A percentile compares a stretch with the other conserved stretches of the same genome.
phyloP scores from a whole-genome alignment of 495 filamentous ascomycete genomes.

The Clohesyomyces aquaticus region DNA sequence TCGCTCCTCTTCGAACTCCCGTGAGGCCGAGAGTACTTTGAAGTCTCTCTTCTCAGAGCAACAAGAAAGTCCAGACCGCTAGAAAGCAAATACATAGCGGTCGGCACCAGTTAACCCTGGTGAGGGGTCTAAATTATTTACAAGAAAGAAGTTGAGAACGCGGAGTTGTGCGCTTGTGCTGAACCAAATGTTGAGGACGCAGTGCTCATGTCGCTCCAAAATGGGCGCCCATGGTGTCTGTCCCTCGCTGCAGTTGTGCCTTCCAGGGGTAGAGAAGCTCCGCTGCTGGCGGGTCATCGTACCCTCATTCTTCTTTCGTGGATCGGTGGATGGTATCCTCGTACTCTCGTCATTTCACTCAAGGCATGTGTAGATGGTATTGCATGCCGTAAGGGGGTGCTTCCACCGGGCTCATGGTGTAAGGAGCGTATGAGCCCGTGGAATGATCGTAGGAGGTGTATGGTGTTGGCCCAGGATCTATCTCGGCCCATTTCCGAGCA shows the following conservation, averaged over 20 bases:
- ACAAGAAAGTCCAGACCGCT: constrained; percentile 14
- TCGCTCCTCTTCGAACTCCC: not conserved
- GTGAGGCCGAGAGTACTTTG: not conserved
- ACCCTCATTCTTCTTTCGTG: not conserved
- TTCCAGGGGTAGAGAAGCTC: too few relatives aligned
- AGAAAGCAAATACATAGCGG: not conserved
- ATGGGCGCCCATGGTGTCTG: too few relatives aligned
- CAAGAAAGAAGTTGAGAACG: constrained; percentile 8
- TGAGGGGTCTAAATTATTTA: constrained; percentile 18
- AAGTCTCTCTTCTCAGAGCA: not conserved
- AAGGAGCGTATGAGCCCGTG: constrained; percentile 35
- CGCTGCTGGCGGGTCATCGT: not conserved
- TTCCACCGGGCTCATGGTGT: constrained; percentile 41
- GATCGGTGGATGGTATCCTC: too few relatives aligned
- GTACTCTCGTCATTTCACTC: too few relatives aligned
- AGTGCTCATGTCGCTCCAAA: not conserved
- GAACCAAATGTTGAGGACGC: not conserved
- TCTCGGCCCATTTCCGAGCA: constrained; percentile 51
- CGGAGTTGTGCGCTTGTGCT: too few relatives aligned
- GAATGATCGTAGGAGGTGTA: constrained; percentile 40
- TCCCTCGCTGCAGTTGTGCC: too few relatives aligned
- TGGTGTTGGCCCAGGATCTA: constrained; percentile 44
- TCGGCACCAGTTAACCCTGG: constrained; percentile 26
- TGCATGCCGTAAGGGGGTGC: constrained; percentile 33
- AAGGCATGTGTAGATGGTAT: constrained; percentile 35